Conservation (phyloP, 2,329 filamentous ascomycete genomes). For the Neurospora sp. region DNA sequence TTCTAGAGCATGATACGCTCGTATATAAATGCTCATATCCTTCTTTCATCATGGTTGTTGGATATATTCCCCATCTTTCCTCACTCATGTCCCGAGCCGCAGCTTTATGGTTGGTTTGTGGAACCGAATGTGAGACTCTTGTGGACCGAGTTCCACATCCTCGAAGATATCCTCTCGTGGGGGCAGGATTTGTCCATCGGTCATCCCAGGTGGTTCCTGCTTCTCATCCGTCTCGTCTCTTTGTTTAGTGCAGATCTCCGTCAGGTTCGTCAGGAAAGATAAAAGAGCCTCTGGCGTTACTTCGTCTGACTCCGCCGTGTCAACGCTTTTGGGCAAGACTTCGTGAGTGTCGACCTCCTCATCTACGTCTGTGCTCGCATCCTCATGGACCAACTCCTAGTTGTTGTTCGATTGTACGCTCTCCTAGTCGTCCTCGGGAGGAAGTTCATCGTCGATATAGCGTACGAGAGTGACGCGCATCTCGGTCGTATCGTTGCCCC, state of each 20-base stretch:
- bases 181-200: not conserved
- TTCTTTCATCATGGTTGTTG: not conserved
- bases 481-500: constrained; percentile 92
- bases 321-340: not conserved
- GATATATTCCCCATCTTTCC: not conserved
- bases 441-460: constrained; percentile 96
- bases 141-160: not conserved
- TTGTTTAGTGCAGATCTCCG: not conserved
- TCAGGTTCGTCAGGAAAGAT: not conserved
- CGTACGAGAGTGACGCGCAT: constrained; percentile 88
- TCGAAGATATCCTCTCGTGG: not conserved
- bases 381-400: not conserved
- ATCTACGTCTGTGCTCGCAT: not conserved
- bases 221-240: not conserved
- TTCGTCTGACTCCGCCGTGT: not conserved
- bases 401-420: not conserved
- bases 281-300: not conserved
- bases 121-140: not conserved
- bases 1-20: not conserved
- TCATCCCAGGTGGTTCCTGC: not conserved
- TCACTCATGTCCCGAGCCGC: not conserved
- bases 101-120: not conserved
- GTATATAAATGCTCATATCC: not conserved
- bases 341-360: not conserved
- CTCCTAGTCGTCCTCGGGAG: constrained; percentile 83